Evolutionary conservation across 2,329 filamentous ascomycete genomes (phyloP).

Genomic region (Aureobasidium sp.): DNA sequence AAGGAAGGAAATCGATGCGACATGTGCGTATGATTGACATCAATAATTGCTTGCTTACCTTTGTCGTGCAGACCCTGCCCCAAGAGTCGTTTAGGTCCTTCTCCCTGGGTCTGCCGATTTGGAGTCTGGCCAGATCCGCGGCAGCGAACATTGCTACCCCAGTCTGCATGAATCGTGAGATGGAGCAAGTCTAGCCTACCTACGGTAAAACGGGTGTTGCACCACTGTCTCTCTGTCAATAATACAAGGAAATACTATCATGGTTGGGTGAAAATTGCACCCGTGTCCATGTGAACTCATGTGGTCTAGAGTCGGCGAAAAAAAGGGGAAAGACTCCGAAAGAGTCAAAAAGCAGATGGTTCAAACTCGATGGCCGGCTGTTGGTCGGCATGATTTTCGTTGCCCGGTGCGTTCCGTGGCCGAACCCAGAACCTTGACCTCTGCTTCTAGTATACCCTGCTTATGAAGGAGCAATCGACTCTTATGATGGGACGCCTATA

Average conservation of each 20-base stretch:
- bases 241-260: background rate
- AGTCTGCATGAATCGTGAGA: background rate
- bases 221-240: background rate
- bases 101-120: background rate
- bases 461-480: background rate
- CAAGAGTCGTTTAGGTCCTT: background rate
- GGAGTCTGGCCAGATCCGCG: conserved; percentile 5
- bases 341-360: background rate
- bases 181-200: background rate
- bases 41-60: background rate
- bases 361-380: background rate
- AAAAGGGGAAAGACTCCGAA: background rate
- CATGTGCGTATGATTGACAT: background rate
- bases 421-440: background rate
- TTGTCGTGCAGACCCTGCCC: background rate
- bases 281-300: background rate
- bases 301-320: background rate
- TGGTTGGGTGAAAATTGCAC: background rate
- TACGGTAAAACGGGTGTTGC: background rate
- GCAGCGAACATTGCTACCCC: background rate
- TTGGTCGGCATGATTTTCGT: background rate
- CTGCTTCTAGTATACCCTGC: background rate
- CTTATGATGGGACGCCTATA: background rate
- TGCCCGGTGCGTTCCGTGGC: background rate
- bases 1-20: background rate